These are phyloP conservation scores for Conticribra weissflogii DNA, from an alignment of 108 stramenopile genomes.

Conservation along the genomic window DNA sequence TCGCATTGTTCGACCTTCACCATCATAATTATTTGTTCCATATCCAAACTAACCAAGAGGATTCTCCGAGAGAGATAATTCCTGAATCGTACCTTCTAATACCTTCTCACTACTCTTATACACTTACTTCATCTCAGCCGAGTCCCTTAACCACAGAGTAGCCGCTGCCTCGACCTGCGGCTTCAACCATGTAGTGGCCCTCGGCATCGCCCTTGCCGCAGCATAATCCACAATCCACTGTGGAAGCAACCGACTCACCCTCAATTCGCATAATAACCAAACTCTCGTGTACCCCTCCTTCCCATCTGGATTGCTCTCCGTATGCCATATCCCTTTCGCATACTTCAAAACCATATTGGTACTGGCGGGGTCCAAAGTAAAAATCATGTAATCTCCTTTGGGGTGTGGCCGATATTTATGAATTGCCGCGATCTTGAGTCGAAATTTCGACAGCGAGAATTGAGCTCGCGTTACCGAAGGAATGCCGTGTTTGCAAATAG, in stretches of 20 bases:
- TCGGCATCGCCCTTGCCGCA: constrained; percentile 86
- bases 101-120: too few species aligned
- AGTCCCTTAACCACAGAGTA: constrained; percentile 59
- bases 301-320: constrained; percentile 75
- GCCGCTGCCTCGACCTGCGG: constrained; percentile 77
- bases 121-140: constrained; percentile 15
- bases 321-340: constrained; percentile 92
- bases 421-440: constrained; percentile 87
- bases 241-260: constrained; percentile 75
- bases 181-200: constrained; percentile 87
- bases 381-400: constrained; percentile 86
- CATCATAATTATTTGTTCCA: too few species aligned
- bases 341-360: constrained; percentile 80
- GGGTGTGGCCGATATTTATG: constrained; percentile 86
- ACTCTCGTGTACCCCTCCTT: constrained; percentile 75
- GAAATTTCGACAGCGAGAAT: constrained; percentile 80
- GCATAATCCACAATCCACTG: constrained; percentile 87
- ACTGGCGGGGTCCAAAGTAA: constrained; percentile 82
- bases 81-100: too few species aligned
- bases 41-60: too few species aligned
- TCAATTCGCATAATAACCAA: constrained; percentile 81
- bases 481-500: constrained; percentile 73
- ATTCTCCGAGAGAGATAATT: too few species aligned
- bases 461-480: constrained; percentile 80
- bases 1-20: too few species aligned